Base-by-base conservation (phyloP, 2,329 filamentous ascomycete species). In the Colletotrichum sp. region DNA sequence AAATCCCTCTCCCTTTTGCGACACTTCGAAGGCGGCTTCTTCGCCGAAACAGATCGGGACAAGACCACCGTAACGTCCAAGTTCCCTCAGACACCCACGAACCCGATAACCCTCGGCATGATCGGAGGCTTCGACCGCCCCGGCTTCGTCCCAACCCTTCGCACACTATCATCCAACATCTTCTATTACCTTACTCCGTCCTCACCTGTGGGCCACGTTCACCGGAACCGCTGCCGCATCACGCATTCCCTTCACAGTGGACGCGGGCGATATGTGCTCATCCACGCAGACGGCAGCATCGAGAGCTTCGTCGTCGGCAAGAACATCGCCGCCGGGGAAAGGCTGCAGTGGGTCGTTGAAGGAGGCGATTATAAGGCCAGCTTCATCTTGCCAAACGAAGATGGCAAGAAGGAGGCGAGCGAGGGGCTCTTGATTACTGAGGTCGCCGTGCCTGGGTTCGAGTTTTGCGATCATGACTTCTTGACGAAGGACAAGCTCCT, bases 371-470 rank as follows among this genome's bases (percentile, higher is more conserved):
- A 89, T 81, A 95, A 94, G 84, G 90, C 89, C 13, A 92, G 88
- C 79, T 93, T 89, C 82, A 80, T 94, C 72, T 82, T 93, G 36
- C 86, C 88, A 3, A 79, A 82, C 59, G 72, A 66, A 9, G 87
- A 89, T 68, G 82, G 81, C 26, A 82, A 83, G 59, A 79, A 81
- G 6, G 80, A 84, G 67, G 84, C 82, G 49, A 86, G 84, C 49
- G 86, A 86, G 21, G 91, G 90, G 0, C 82, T 93, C 79, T 85
- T 95, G 84, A 94, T 95, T 75, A 92, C 90, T 64, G 92, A 95
- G 86, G 93, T 91, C 0, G 92, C 93, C 3, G 87, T 93, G 9
- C 92, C 93, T 1, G 93, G 93, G 0, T 94, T 94, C 79, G 92
- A 94, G 80, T 93, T 87, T 78, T 87, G 86, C 73, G 92, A 94